A percentile compares a stretch with the other conserved stretches of the same genome.
Evolutionary conservation across 768 basidiomycete genomes (phyloP).

Genomic region (Basidioascus undulatus): DNA sequence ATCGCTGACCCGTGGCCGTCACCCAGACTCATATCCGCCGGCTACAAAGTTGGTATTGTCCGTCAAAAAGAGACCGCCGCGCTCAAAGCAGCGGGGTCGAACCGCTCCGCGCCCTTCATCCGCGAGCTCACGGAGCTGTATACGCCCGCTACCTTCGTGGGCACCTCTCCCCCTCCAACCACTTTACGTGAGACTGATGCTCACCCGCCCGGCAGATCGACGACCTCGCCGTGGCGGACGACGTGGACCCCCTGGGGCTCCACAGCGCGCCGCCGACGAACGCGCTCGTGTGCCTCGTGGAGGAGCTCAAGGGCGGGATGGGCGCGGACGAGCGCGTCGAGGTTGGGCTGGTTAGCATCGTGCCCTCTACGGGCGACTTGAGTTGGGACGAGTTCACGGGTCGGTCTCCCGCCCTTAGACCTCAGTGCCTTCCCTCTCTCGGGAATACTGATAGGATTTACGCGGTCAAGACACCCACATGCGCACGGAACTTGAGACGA

Average conservation of each 20-base stretch:
- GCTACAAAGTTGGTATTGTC: constrained; percentile 62
- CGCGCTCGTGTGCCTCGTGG: constrained; percentile 52
- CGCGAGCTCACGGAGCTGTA: constrained; percentile 53
- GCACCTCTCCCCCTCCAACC: background rate
- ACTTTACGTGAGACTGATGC: constrained; percentile 3
- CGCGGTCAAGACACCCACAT: constrained; percentile 56
- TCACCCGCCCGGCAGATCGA: constrained; percentile 46
- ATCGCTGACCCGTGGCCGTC: background rate
- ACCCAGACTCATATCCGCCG: constrained; percentile 42
- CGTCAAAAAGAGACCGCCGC: constrained; percentile 70
- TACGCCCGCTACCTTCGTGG: constrained; percentile 60
- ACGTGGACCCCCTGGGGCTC: constrained; percentile 16
- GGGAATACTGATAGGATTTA: constrained; percentile 3
- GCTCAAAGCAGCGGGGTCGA: constrained; percentile 59
- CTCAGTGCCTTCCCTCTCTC: constrained; percentile 3
- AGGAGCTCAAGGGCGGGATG: constrained; percentile 24
- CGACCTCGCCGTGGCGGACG: constrained; percentile 19
- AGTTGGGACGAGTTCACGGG: constrained; percentile 80
- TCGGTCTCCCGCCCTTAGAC: too few species aligned
- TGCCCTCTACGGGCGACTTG: constrained; percentile 75
- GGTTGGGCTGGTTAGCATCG: constrained; percentile 53
- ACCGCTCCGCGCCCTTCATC: constrained; percentile 44
- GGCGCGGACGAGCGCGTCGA: constrained; percentile 24
- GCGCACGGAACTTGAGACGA: constrained; percentile 79
- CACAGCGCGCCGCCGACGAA: constrained; percentile 33